Evolutionary conservation across 495 filamentous ascomycete species (phyloP), one percentile per base, ranked within the genome.

Genomic region (Aspergillus indologenus): DNA sequence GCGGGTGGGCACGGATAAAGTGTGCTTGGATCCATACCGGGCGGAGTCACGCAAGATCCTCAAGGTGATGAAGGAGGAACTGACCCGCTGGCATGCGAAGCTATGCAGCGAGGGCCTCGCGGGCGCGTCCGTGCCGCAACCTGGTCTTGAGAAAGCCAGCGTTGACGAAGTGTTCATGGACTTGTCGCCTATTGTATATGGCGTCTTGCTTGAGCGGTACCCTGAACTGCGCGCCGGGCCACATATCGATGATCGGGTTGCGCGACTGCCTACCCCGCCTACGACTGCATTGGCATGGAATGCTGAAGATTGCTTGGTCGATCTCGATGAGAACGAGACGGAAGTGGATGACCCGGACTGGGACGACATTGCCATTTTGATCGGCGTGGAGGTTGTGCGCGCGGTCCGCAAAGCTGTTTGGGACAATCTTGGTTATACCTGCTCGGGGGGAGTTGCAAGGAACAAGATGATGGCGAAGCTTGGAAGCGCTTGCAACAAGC

Each of bases 401-500:
- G 76, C 82, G 46, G 79, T 97, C 23, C 82, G 94, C 22, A 75
- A 73, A 11, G 77, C 81, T 24, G 82, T 98, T 31, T 82, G 81
- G 66, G 80, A 85, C 45, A 71, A 80, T 48, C 71, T 96, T 23
- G 83, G 85, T 48, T 98, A 98, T 69, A 97, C 93, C 17, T 96
- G 91, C 72, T 93, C 91, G 22, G 94, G 83, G 1, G 94, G 94
- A 7, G 77, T 98, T 62, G 88, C 91, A 17, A 82, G 81, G 29
- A 98, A 97, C 75, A 98, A 96, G 72, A 92, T 96, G 86, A 81
- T 98, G 58, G 90, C 91, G 49, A 98, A 98, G 75, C 77, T 98
- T 52, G 94, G 93, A 57, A 94, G 90, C 29, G 90, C 83, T 21
- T 82, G 90, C 76, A 91, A 90, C 72, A 98, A 98, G 68, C 95